Conservation (phyloP, 805 yeast genomes). For the Kregervanrija pseudodelftensis region DNA sequence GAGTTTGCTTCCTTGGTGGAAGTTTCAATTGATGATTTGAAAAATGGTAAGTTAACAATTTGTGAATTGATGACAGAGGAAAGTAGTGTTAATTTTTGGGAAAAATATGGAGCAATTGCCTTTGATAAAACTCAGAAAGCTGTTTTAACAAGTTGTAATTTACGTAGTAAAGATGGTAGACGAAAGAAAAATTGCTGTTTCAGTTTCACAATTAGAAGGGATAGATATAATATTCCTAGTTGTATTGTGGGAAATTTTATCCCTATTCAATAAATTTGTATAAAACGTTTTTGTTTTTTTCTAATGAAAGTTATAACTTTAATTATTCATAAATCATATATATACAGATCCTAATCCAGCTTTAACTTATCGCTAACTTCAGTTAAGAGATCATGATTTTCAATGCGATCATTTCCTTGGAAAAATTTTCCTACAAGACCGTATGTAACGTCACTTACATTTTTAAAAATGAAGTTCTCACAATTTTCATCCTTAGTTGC, state of each 20-base stretch:
- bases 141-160: constrained; percentile 83
- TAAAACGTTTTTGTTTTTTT: constrained; percentile 8
- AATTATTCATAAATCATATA: no score
- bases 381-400: constrained; percentile 7
- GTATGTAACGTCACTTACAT: constrained; percentile 25
- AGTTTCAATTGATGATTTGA: constrained; percentile 79
- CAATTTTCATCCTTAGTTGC: constrained; percentile 1
- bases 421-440: constrained; percentile 22
- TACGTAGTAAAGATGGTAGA: constrained; percentile 76
- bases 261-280: constrained; percentile 49
- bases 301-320: neutral
- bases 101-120: constrained; percentile 92
- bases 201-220: constrained; percentile 88
- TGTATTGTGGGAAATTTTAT: constrained; percentile 94
- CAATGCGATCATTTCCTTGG: constrained; percentile 7
- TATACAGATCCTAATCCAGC: no score
- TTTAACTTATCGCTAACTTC: constrained; percentile 4
- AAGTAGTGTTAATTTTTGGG: constrained; percentile 96
- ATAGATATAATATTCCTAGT: constrained; percentile 89
- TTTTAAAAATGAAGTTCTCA: constrained; percentile 17
- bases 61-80: constrained; percentile 94
- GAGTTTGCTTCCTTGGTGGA: constrained; percentile 93
- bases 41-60: constrained; percentile 87
- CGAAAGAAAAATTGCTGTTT: constrained; percentile 83
- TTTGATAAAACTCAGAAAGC: constrained; percentile 95